Percentiles rank a stretch among this genome's conserved stretches.
These are phyloP conservation scores for Panicum miliaceum DNA, from an alignment of 176 grass and related monocot species.

Conservation along the genomic window DNA sequence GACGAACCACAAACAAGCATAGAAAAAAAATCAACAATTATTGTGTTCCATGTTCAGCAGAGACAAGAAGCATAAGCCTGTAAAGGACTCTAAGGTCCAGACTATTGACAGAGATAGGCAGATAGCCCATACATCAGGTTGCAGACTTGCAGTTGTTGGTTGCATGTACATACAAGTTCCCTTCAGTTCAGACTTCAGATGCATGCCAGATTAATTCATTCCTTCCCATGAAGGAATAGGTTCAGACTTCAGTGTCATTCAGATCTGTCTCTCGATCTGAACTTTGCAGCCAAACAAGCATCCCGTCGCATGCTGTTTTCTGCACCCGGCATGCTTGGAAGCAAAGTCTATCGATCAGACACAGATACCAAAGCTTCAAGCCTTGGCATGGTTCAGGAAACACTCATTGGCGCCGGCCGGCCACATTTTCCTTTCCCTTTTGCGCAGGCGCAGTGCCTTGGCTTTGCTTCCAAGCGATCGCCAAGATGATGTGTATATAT, in stretches of 20 bases:
- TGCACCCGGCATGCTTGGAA: constrained; percentile 61
- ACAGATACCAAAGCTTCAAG: constrained; percentile 69
- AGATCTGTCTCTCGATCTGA: neutral
- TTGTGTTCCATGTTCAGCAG: constrained; percentile 1
- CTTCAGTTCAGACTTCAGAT: neutral
- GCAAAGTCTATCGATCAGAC: constrained; percentile 55
- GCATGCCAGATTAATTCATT: neutral
- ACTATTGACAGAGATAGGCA: neutral
- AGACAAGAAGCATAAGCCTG: neutral
- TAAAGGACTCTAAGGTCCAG: neutral
- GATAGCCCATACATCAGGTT: constrained; percentile 35
- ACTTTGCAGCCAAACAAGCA: constrained; percentile 37
- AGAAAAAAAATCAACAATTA: neutral
- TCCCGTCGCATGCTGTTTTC: neutral
- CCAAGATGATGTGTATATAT: constrained; percentile 39
- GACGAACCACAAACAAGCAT: neutral
- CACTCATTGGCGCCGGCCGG: constrained; percentile 29
- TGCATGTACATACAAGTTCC: constrained; percentile 29
- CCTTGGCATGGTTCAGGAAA: constrained; percentile 54
- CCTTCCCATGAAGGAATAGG: constrained; percentile 36
- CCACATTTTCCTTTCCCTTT: constrained; percentile 12
- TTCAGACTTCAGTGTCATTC: constrained; percentile 19
- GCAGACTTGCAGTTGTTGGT: neutral
- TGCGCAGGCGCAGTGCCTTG: constrained; percentile 27
- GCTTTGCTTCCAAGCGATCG: constrained; percentile 67